phyloP scores from a whole-genome alignment of 208 protist species.

The Angomonas deanei region DNA sequence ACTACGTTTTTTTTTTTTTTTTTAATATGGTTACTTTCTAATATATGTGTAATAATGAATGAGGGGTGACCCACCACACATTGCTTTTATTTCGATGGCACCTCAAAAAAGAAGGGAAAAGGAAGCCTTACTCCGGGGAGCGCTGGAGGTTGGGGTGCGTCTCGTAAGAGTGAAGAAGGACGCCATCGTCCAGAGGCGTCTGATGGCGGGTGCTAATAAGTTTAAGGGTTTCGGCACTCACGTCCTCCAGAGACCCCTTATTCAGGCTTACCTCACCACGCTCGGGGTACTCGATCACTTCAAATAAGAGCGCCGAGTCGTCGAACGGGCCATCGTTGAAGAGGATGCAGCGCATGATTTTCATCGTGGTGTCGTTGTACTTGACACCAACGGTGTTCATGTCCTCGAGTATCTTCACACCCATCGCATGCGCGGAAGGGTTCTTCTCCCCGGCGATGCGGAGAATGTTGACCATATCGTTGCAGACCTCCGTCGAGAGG shows the following conservation, averaged over 20 bases:
- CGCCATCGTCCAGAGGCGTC: constrained; percentile 76
- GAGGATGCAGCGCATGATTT: constrained; percentile 55
- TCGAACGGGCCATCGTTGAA: constrained; percentile 85
- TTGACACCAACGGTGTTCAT: constrained; percentile 81
- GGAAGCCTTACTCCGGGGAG: constrained; percentile 64
- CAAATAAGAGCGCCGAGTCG: constrained; percentile 81
- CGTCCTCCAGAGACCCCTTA: constrained; percentile 37
- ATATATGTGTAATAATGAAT: too few relatives aligned
- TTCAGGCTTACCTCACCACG: constrained; percentile 77
- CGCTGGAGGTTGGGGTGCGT: constrained; percentile 84
- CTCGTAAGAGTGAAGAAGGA: constrained; percentile 50
- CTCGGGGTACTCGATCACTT: constrained; percentile 86
- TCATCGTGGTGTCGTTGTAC: constrained; percentile 62
- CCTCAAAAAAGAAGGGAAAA: too few relatives aligned
- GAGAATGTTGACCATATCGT: constrained; percentile 85
- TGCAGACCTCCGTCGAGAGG: constrained; percentile 73
- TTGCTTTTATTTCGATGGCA: constrained; percentile 3
- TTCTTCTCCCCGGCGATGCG: constrained; percentile 78
- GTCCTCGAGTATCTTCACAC: constrained; percentile 78
- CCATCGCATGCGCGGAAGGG: constrained; percentile 57
- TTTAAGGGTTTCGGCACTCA: constrained; percentile 56
- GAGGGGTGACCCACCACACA: background rate
- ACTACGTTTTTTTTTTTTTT: constrained; percentile 16
- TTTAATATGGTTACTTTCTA: constrained; percentile 1
- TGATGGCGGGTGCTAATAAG: constrained; percentile 83